Percentiles rank a stretch among this genome's conserved stretches.
Evolutionary conservation across 495 filamentous ascomycete genomes (phyloP).

Genomic region (Hyphodiscus hymeniophilus): DNA sequence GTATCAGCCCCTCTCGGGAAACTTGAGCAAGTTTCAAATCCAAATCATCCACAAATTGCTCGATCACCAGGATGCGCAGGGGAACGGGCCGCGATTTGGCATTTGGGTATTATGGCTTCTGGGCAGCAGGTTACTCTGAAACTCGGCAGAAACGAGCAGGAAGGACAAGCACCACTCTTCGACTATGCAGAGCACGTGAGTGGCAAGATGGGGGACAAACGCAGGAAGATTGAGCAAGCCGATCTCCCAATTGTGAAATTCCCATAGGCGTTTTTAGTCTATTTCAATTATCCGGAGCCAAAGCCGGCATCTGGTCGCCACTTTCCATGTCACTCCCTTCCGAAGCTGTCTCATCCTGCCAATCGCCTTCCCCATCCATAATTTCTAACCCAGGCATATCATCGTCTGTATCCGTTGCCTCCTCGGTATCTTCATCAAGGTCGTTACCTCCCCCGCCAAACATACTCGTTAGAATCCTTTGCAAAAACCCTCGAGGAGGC

Average conservation of each 20-base stretch:
- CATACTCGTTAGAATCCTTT: not conserved
- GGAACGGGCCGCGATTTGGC: too few relatives aligned
- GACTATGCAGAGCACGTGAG: too few relatives aligned
- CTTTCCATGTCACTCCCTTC: conserved; percentile 16
- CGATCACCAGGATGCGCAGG: too few relatives aligned
- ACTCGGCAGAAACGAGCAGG: too few relatives aligned
- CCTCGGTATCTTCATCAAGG: not conserved
- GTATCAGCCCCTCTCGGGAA: too few relatives aligned
- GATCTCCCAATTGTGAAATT: not conserved
- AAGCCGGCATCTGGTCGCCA: conserved; percentile 17
- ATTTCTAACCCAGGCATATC: conserved; percentile 9
- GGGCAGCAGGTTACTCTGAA: too few relatives aligned
- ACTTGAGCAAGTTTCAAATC: too few relatives aligned
- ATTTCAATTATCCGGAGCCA: not conserved
- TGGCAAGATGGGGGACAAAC: too few relatives aligned
- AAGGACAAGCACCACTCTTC: too few relatives aligned
- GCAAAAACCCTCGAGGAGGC: not conserved
- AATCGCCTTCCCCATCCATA: not conserved
- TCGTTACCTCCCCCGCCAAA: not conserved
- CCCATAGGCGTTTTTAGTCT: not conserved
- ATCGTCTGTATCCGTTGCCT: conserved; percentile 1
- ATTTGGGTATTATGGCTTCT: too few relatives aligned
- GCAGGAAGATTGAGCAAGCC: not conserved
- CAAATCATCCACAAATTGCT: too few relatives aligned
- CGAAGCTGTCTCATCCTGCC: not conserved